Evolutionary conservation across 805 yeast genomes (phyloP).

Genomic region (Metschnikowia continentalis): DNA sequence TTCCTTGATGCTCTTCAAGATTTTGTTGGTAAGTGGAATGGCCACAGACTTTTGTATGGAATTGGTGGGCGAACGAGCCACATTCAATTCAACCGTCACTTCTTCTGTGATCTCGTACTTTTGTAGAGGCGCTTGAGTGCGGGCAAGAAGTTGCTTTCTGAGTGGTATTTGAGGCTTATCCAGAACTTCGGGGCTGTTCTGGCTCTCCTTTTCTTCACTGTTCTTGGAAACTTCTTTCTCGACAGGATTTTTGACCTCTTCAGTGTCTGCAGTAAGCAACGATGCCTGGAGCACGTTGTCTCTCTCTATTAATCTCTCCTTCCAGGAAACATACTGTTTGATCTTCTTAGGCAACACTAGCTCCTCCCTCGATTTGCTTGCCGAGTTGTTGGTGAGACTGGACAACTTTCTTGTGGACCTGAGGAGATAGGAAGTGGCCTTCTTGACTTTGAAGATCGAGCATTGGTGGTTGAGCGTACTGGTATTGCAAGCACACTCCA

Average conservation of each 20-base stretch:
- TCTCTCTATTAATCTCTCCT: conserved; percentile 28
- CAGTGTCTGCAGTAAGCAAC: neutral
- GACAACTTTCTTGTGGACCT: conserved; percentile 55
- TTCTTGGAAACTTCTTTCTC: neutral
- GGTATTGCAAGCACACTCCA: conserved; percentile 60
- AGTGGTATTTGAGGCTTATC: conserved; percentile 21
- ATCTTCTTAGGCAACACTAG: conserved; percentile 29
- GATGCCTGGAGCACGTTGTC: conserved; percentile 18
- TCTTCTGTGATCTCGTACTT: conserved; percentile 4
- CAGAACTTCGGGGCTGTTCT: neutral
- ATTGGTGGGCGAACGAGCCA: neutral
- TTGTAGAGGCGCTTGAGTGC: conserved; percentile 3
- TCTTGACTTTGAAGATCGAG: conserved; percentile 55
- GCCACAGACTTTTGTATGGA: conserved; percentile 6
- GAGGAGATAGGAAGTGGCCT: conserved; percentile 54
- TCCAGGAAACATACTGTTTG: conserved; percentile 35
- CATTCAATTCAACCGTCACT: conserved; percentile 2
- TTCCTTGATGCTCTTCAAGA: conserved; percentile 12
- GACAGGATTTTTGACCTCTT: neutral
- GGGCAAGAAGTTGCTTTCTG: conserved; percentile 21
- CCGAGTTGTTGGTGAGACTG: conserved; percentile 32
- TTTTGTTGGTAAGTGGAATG: conserved; percentile 13
- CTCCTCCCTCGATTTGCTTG: conserved; percentile 37
- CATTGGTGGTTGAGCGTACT: conserved; percentile 43
- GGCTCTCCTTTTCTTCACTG: neutral